A percentile compares a stretch with the other conserved stretches of the same genome.
These are phyloP conservation scores for Monilinia fructigena DNA, from an alignment of 2,329 filamentous ascomycete species.

Conservation along the genomic window DNA sequence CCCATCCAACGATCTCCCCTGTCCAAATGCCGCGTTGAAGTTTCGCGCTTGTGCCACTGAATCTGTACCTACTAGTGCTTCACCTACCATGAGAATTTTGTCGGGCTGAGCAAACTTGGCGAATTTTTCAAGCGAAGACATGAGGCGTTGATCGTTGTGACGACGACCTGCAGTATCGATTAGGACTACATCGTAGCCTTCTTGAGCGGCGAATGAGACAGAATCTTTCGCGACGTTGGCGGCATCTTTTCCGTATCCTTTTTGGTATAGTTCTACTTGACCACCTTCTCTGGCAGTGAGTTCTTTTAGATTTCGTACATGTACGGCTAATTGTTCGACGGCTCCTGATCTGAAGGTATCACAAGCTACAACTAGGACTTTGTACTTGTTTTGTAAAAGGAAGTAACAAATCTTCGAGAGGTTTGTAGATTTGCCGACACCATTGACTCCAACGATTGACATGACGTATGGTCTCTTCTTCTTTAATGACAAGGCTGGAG, in stretches of 20 bases:
- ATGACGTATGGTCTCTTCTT: constrained; percentile 86
- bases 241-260: constrained; percentile 96
- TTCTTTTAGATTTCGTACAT: constrained; percentile 90
- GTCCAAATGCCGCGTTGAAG: constrained; percentile 91
- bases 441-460: constrained; percentile 97
- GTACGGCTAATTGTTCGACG: constrained; percentile 93
- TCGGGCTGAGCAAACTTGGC: constrained; percentile 93
- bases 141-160: constrained; percentile 92
- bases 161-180: constrained; percentile 94
- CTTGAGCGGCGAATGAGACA: constrained; percentile 71
- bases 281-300: constrained; percentile 81
- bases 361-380: constrained; percentile 87
- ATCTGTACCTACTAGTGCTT: constrained; percentile 88
- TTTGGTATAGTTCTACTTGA: constrained; percentile 87
- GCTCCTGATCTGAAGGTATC: constrained; percentile 97
- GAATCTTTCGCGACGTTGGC: constrained; percentile 94
- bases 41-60: constrained; percentile 93
- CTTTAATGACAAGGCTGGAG: constrained; percentile 61
- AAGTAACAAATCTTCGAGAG: constrained; percentile 98
- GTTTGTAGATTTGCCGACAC: constrained; percentile 97
- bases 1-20: constrained; percentile 77
- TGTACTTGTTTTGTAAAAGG: constrained; percentile 93
- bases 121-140: constrained; percentile 97
- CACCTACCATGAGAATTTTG: constrained; percentile 97
- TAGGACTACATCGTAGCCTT: constrained; percentile 86